Percentiles rank a stretch among this genome's conserved stretches.
These are phyloP conservation scores for Microdochium paspali DNA, from an alignment of 2,329 filamentous ascomycete genomes.

Conservation along the genomic window DNA sequence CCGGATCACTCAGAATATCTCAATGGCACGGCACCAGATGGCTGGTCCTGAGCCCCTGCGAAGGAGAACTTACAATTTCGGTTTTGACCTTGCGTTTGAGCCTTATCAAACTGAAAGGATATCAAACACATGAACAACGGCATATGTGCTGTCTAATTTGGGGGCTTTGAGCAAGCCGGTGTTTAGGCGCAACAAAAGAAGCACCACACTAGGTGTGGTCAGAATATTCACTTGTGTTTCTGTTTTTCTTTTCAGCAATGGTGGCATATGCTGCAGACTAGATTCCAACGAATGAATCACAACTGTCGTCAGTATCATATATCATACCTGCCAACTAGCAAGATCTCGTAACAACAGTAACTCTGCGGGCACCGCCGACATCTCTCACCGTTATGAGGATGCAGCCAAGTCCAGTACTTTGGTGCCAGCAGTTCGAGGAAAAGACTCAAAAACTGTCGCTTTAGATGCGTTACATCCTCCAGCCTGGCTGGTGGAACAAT, in stretches of 20 bases:
- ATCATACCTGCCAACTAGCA: too few species aligned
- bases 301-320: too few species aligned
- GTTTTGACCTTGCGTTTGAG: background rate
- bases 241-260: background rate
- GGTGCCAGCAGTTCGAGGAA: too few species aligned
- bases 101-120: background rate
- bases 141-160: background rate
- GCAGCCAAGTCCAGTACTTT: too few species aligned
- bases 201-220: background rate
- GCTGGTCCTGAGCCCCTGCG: background rate
- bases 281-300: too few species aligned
- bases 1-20: slow-evolving; percentile 4
- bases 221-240: background rate
- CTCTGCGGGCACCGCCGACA: too few species aligned
- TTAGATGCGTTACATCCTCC: too few species aligned
- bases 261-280: background rate
- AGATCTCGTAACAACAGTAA: too few species aligned
- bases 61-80: background rate
- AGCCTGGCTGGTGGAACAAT: too few species aligned
- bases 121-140: background rate
- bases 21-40: slow-evolving; percentile 1
- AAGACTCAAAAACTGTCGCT: too few species aligned
- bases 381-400: too few species aligned
- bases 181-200: background rate
- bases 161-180: background rate